phyloP scores from a whole-genome alignment of 352 stramenopile genomes.

The Albugo candida region DNA sequence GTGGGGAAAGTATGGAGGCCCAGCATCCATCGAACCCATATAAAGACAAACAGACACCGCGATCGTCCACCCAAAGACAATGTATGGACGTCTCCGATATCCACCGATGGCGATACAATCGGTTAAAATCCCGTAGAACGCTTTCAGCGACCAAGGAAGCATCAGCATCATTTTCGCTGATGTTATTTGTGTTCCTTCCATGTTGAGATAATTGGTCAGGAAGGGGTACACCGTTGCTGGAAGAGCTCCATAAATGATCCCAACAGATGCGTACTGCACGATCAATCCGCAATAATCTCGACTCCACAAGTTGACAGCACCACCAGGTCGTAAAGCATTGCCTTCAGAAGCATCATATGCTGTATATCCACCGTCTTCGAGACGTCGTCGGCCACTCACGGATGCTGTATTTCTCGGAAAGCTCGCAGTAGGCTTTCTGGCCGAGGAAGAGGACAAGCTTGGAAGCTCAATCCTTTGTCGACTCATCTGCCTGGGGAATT shows the following conservation, averaged over 20 bases:
- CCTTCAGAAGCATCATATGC: slow-evolving; percentile 28
- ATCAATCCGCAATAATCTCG: slow-evolving; percentile 4
- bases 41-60: slow-evolving; percentile 18
- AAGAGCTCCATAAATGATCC: slow-evolving; percentile 4
- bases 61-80: slow-evolving; percentile 44
- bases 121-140: slow-evolving; percentile 10
- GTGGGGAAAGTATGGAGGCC: slow-evolving; percentile 15
- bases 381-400: no score
- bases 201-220: slow-evolving; percentile 2
- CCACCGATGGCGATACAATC: slow-evolving; percentile 17
- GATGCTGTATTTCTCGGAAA: no score
- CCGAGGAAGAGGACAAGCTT: no score
- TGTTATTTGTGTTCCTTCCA: slow-evolving; percentile 2
- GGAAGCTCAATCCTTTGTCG: no score
- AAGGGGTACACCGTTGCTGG: slow-evolving; percentile 3
- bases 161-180: slow-evolving; percentile 1
- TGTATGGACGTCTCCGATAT: slow-evolving; percentile 39
- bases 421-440: no score
- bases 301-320: slow-evolving; percentile 20
- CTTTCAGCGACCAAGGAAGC: slow-evolving; percentile 9
- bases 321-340: slow-evolving; percentile 3
- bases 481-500: no score
- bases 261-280: slow-evolving; percentile 3
- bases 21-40: slow-evolving; percentile 20
- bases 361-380: no score